These are phyloP conservation scores for Bassia scoparia DNA, from an alignment of 148 eudicot species.

Conservation along the genomic window DNA sequence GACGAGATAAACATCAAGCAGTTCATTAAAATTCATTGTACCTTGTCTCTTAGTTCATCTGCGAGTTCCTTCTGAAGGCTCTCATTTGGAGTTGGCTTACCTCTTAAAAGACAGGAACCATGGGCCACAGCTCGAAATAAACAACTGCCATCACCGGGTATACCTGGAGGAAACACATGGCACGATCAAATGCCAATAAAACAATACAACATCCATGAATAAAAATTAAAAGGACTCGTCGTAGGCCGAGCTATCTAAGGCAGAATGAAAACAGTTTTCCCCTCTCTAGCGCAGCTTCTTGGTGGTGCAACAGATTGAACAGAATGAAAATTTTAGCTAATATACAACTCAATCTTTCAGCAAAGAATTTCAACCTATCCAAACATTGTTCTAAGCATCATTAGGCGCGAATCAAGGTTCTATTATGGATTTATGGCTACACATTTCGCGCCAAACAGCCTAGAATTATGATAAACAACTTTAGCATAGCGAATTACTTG, in stretches of 20 bases:
- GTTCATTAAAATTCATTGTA: slow-evolving; percentile 14
- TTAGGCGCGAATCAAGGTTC: background rate
- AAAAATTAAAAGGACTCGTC: background rate
- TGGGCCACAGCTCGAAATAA: slow-evolving; percentile 76
- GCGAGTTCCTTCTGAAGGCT: slow-evolving; percentile 64
- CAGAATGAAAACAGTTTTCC: no score
- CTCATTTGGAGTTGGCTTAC: slow-evolving; percentile 62
- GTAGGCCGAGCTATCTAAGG: background rate
- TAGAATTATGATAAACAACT: no score
- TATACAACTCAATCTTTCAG: background rate
- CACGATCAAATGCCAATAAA: background rate
- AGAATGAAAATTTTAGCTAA: background rate
- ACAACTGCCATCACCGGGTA: slow-evolving; percentile 88
- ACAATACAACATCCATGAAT: background rate
- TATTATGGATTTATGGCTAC: no score
- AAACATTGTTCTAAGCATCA: background rate
- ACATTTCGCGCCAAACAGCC: no score
- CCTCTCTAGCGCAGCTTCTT: background rate
- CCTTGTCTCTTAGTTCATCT: slow-evolving; percentile 72
- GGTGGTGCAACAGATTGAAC: background rate
- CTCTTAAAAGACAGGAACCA: slow-evolving; percentile 64
- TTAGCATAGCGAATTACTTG: no score
- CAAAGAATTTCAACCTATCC: background rate
- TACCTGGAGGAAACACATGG: slow-evolving; percentile 40
- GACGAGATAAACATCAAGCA: background rate